phyloP scores from a whole-genome alignment of 441 rosid genomes.

The Gossypium schwendimanii region DNA sequence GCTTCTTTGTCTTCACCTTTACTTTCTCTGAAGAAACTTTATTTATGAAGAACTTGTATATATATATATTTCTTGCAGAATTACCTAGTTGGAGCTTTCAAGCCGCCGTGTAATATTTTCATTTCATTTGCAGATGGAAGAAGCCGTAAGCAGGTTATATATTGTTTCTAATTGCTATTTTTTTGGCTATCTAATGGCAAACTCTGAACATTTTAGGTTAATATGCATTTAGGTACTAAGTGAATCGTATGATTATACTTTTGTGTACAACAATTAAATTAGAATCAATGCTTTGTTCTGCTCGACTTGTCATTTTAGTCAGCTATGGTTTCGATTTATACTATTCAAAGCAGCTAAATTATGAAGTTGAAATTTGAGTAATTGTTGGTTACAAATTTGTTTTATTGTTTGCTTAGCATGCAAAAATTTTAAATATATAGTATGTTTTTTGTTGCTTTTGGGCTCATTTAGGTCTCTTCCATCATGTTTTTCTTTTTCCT shows the following conservation, averaged over 20 bases:
- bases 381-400: neutral
- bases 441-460: neutral
- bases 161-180: neutral
- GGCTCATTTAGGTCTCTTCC: neutral
- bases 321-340: neutral
- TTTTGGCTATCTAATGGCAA: neutral
- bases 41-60: neutral
- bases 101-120: slow-evolving; percentile 30
- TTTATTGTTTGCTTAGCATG: neutral
- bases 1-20: neutral
- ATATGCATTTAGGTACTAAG: neutral
- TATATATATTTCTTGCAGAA: slow-evolving; percentile 18
- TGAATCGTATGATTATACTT: neutral
- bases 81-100: slow-evolving; percentile 35
- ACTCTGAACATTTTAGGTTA: neutral
- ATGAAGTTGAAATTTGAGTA: no score
- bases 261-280: neutral
- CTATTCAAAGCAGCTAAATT: no score
- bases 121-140: slow-evolving; percentile 33
- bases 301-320: neutral
- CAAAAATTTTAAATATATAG: neutral
- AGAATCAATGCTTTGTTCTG: neutral
- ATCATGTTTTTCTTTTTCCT: neutral
- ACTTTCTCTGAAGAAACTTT: neutral
- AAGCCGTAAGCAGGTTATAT: slow-evolving; percentile 30